phyloP scores from a whole-genome alignment of 257 asterid genomes.

The Solanum tarijense region DNA sequence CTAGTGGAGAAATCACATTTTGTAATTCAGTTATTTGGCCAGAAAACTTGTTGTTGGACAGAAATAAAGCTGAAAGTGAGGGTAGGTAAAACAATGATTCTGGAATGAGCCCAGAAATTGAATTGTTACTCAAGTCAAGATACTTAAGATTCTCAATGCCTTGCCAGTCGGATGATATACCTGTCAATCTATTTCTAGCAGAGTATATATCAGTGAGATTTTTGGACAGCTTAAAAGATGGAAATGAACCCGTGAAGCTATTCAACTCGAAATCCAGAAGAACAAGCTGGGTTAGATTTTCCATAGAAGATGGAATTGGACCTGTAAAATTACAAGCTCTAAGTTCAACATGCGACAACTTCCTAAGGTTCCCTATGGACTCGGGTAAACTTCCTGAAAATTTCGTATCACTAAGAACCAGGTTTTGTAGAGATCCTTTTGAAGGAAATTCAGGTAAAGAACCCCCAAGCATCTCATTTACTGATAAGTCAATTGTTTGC shows the following conservation, averaged over 20 bases:
- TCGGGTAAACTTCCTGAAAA: constrained; percentile 39
- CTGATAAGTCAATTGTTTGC: constrained; percentile 23
- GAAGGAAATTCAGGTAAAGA: constrained; percentile 41
- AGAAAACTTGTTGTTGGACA: constrained; percentile 30
- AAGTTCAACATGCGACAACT: constrained; percentile 28
- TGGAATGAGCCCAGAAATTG: constrained; percentile 44
- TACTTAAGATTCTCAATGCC: constrained; percentile 26
- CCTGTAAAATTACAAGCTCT: constrained; percentile 34
- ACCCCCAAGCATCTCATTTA: constrained; percentile 35
- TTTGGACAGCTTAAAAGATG: constrained; percentile 30
- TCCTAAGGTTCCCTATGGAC: constrained; percentile 34
- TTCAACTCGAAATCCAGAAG: constrained; percentile 26
- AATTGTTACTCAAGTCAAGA: constrained; percentile 37
- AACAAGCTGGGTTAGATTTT: constrained; percentile 28
- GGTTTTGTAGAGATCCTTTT: constrained; percentile 26
- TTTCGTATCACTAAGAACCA: constrained; percentile 26
- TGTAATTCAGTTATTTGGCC: constrained; percentile 32
- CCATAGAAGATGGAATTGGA: constrained; percentile 34
- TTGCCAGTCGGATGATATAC: constrained; percentile 23
- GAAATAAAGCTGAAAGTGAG: constrained; percentile 16
- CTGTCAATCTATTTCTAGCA: constrained; percentile 20
- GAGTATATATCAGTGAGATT: constrained; percentile 18
- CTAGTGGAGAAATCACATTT: constrained; percentile 5
- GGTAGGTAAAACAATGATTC: constrained; percentile 23
- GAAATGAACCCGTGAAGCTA: constrained; percentile 31